Percentiles rank a stretch among this genome's conserved stretches.
These are phyloP conservation scores for Mycosphaerella sp. DNA, from an alignment of 2,329 filamentous ascomycete species.

Conservation along the genomic window DNA sequence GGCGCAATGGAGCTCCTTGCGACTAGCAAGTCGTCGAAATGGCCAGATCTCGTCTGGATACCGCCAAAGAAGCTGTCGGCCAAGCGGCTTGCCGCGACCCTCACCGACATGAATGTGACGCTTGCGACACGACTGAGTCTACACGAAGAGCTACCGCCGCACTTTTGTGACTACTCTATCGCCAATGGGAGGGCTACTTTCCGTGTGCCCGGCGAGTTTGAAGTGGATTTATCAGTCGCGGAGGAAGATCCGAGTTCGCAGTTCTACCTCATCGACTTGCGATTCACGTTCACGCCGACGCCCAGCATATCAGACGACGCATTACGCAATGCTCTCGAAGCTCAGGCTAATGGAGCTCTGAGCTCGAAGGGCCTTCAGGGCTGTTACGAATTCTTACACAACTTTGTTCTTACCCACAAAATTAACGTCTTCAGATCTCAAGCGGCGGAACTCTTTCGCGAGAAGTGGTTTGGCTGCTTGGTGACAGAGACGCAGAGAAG, in stretches of 20 bases:
- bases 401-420: constrained; percentile 84
- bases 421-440: constrained; percentile 76
- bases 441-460: constrained; percentile 61
- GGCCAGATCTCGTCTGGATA: constrained; percentile 78
- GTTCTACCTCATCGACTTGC: constrained; percentile 91
- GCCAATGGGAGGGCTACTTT: constrained; percentile 87
- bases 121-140: constrained; percentile 78
- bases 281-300: constrained; percentile 70
- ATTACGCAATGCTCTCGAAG: constrained; percentile 62
- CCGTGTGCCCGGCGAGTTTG: constrained; percentile 74
- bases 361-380: constrained; percentile 64
- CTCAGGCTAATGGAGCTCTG: constrained; percentile 65
- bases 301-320: constrained; percentile 55
- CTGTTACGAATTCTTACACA: constrained; percentile 82
- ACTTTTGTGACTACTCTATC: constrained; percentile 72
- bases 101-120: constrained; percentile 76
- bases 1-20: constrained; percentile 82
- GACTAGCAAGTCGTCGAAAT: constrained; percentile 67
- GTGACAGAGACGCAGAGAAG: constrained; percentile 74
- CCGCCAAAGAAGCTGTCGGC: constrained; percentile 64
- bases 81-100: constrained; percentile 64
- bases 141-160: constrained; percentile 72
- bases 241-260: constrained; percentile 77
- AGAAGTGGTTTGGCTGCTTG: constrained; percentile 71
- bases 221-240: constrained; percentile 85